These are phyloP conservation scores for Penicillium glabrum DNA, from an alignment of 2,329 filamentous ascomycete genomes.

Conservation along the genomic window DNA sequence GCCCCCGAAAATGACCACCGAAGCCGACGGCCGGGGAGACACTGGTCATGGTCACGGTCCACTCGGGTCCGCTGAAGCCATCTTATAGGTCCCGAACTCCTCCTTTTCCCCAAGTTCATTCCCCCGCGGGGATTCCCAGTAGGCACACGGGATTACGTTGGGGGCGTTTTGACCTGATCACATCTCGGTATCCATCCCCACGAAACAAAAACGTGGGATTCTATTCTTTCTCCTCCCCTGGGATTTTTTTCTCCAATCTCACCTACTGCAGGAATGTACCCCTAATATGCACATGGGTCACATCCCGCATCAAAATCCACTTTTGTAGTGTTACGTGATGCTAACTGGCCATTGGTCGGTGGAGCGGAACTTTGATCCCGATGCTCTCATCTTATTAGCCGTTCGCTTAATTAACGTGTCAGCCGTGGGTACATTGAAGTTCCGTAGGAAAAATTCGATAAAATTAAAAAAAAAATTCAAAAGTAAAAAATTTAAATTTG, in stretches of 20 bases:
- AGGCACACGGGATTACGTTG: neutral
- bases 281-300: neutral
- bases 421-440: neutral
- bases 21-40: neutral
- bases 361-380: slow-evolving; percentile 1
- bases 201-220: neutral
- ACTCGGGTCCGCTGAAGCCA: neutral
- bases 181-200: neutral
- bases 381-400: neutral
- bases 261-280: neutral
- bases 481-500: neutral
- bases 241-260: neutral
- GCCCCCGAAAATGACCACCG: neutral
- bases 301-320: neutral
- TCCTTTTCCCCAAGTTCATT: neutral
- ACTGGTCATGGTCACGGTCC: neutral
- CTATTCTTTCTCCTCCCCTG: neutral
- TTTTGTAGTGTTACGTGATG: neutral
- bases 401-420: slow-evolving; percentile 1
- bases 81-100: neutral
- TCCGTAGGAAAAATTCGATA: neutral
- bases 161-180: neutral
- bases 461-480: neutral
- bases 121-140: neutral
- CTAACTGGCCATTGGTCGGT: neutral